A percentile compares a stretch with the other conserved stretches of the same genome.
These are phyloP conservation scores for Rhexocercosporidium sp. DNA, from an alignment of 2,329 filamentous ascomycete species.

Conservation along the genomic window DNA sequence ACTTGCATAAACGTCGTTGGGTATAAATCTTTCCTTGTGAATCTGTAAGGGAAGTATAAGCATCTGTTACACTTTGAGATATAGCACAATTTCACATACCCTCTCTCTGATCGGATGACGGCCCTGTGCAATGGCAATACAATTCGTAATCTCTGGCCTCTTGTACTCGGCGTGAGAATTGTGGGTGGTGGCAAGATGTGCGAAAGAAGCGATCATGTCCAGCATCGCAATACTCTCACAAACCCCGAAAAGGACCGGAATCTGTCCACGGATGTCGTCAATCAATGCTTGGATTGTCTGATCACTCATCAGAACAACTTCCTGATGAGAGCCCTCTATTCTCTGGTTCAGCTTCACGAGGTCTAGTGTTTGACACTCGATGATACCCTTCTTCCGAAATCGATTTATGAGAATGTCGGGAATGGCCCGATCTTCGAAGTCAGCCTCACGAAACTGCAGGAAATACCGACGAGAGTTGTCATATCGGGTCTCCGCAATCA, in stretches of 20 bases:
- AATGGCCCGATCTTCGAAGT: conserved; percentile 64
- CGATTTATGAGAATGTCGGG: conserved; percentile 80
- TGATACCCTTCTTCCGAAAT: conserved; percentile 70
- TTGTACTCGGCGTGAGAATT: conserved; percentile 57
- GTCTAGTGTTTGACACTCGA: conserved; percentile 87
- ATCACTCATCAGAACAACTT: conserved; percentile 85
- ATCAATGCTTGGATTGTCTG: conserved; percentile 75
- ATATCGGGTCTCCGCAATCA: conserved; percentile 72
- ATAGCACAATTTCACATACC: conserved; percentile 44
- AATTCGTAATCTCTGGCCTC: conserved; percentile 66
- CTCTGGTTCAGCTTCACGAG: conserved; percentile 81
- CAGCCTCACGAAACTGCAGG: conserved; percentile 66
- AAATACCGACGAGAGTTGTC: conserved; percentile 82
- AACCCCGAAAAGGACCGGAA: conserved; percentile 78
- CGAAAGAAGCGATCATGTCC: conserved; percentile 84
- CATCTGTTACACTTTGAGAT: background rate
- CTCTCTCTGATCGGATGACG: conserved; percentile 74
- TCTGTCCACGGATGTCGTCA: conserved; percentile 70
- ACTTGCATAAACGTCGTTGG: conserved; percentile 89
- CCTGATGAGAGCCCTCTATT: conserved; percentile 80
- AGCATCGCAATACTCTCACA: conserved; percentile 86
- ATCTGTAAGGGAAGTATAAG: conserved; percentile 48
- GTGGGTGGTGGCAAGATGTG: conserved; percentile 68
- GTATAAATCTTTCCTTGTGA: conserved; percentile 72
- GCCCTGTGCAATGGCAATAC: conserved; percentile 68